Percentiles rank a stretch among this genome's conserved stretches.
Conservation (phyloP, 1,284 basidiomycete species). For the Melampsora larici-populina region DNA sequence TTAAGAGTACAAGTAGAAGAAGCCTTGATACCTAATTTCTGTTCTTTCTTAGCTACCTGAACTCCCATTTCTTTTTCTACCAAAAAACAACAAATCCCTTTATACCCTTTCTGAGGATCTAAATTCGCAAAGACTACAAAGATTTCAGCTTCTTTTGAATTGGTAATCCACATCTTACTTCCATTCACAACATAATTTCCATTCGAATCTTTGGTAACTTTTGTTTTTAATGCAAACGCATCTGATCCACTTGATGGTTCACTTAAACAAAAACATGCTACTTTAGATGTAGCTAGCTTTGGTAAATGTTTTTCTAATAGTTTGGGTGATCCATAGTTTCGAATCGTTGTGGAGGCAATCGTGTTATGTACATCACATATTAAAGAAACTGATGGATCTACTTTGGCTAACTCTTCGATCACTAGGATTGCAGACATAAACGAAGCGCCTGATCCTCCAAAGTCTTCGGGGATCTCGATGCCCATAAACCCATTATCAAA, state of each 20-base stretch:
- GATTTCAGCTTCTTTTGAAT: slow-evolving; percentile 91
- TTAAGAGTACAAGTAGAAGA: slow-evolving; percentile 95
- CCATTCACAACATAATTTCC: slow-evolving; percentile 80
- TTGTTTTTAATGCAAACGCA: slow-evolving; percentile 92
- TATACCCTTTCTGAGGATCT: slow-evolving; percentile 93
- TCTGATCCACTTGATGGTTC: slow-evolving; percentile 92
- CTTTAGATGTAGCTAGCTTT: slow-evolving; percentile 74
- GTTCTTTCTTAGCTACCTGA: slow-evolving; percentile 96
- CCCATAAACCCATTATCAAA: slow-evolving; percentile 99
- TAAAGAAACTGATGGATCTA: slow-evolving; percentile 95
- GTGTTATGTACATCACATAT: slow-evolving; percentile 98
- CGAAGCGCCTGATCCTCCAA: slow-evolving; percentile 81
- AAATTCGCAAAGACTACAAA: slow-evolving; percentile 88
- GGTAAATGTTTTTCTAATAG: slow-evolving; percentile 89
- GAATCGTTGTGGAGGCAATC: slow-evolving; percentile 75
- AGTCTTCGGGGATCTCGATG: slow-evolving; percentile 81
- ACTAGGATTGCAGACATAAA: slow-evolving; percentile 95
- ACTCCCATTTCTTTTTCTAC: slow-evolving; percentile 96
- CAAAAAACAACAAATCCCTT: slow-evolving; percentile 96
- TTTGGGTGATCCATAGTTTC: slow-evolving; percentile 77
- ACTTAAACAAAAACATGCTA: slow-evolving; percentile 93
- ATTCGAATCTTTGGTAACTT: slow-evolving; percentile 77
- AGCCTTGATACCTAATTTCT: slow-evolving; percentile 94
- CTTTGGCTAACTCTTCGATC: slow-evolving; percentile 93
- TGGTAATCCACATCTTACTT: slow-evolving; percentile 99